Conservation (phyloP, 2,329 filamentous ascomycete genomes). For the Colletotrichum salicis region DNA sequence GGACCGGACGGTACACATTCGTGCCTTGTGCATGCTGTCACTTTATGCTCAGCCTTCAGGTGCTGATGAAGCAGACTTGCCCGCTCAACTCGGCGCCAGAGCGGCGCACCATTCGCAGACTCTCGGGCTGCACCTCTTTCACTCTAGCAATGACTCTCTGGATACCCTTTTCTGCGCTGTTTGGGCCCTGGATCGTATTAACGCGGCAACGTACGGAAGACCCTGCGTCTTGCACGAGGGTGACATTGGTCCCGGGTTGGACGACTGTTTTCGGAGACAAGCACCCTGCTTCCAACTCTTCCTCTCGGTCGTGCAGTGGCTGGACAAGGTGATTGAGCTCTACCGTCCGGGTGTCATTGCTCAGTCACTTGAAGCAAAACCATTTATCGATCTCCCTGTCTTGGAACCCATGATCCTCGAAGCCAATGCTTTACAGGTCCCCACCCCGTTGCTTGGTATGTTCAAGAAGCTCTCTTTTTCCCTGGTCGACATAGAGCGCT, state of each 20-base stretch:
- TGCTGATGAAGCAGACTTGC: conserved; percentile 64
- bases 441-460: conserved; percentile 61
- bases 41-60: conserved; percentile 68
- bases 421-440: conserved; percentile 60
- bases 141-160: conserved; percentile 49
- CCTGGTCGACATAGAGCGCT: conserved; percentile 21
- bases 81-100: conserved; percentile 62
- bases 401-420: conserved; percentile 68
- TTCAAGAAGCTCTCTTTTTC: not conserved
- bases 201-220: conserved; percentile 68
- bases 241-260: conserved; percentile 66
- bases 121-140: conserved; percentile 63
- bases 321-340: conserved; percentile 69
- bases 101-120: conserved; percentile 69
- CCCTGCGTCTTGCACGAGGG: conserved; percentile 69
- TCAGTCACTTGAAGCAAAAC: conserved; percentile 47
- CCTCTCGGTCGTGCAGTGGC: conserved; percentile 62
- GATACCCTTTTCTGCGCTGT: conserved; percentile 67
- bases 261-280: conserved; percentile 61
- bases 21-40: conserved; percentile 63
- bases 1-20: conserved; percentile 65
- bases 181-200: conserved; percentile 70
- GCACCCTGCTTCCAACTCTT: conserved; percentile 67
- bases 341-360: conserved; percentile 61
- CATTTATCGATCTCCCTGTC: conserved; percentile 64